These are phyloP conservation scores for Lactarius hengduanensis DNA, from an alignment of 768 basidiomycete species.

Conservation along the genomic window DNA sequence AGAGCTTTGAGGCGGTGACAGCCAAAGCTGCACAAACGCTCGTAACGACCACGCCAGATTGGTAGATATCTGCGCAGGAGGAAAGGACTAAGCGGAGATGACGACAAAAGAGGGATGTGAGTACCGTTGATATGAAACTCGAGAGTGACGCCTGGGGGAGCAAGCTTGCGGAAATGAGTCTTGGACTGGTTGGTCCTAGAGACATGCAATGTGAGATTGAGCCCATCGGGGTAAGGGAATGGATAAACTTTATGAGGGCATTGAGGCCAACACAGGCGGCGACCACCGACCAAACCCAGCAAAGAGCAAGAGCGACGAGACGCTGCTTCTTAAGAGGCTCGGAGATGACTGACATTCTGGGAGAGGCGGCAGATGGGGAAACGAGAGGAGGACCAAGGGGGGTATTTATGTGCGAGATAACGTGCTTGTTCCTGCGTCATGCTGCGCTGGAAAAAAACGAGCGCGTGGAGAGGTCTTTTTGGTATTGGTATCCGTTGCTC, in stretches of 20 bases:
- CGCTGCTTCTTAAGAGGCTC: conserved; percentile 28
- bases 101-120: conserved; percentile 29
- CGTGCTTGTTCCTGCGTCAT: conserved; percentile 2
- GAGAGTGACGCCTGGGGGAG: conserved; percentile 24
- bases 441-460: background rate
- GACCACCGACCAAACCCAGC: conserved; percentile 35
- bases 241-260: conserved; percentile 36
- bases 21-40: conserved; percentile 33
- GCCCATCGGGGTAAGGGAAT: background rate
- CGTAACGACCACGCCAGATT: conserved; percentile 25
- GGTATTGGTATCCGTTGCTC: conserved; percentile 1
- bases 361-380: background rate
- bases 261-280: conserved; percentile 35
- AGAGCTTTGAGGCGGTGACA: conserved; percentile 37
- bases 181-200: conserved; percentile 23
- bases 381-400: background rate
- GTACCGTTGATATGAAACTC: conserved; percentile 25
- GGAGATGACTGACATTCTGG: conserved; percentile 14
- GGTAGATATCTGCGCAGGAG: conserved; percentile 30
- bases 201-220: background rate
- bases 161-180: conserved; percentile 7
- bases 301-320: conserved; percentile 34
- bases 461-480: conserved; percentile 4
- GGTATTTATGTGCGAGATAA: conserved; percentile 13
- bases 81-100: conserved; percentile 23